These are phyloP conservation scores for Porphyra umbilicalis DNA, from an alignment of 31 red algal genomes.

Conservation along the genomic window DNA sequence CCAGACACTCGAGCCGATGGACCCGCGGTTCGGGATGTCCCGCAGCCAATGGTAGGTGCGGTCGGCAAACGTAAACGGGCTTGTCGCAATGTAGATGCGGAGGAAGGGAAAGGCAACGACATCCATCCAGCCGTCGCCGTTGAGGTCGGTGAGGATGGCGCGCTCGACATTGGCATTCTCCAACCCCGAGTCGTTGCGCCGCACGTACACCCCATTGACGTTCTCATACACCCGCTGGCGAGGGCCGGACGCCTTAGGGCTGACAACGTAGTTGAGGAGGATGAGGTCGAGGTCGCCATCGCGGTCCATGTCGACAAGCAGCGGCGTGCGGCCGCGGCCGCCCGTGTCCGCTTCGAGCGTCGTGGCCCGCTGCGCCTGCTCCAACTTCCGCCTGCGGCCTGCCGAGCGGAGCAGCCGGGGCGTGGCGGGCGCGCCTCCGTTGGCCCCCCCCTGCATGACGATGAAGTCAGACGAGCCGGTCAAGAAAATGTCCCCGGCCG, in stretches of 20 bases:
- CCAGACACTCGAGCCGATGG: not conserved
- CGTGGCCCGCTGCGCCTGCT: not conserved
- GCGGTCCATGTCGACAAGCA: conserved; percentile 15
- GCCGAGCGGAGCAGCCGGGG: not conserved
- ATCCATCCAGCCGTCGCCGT: conserved; percentile 42
- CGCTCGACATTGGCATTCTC: conserved; percentile 1
- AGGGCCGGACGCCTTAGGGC: not conserved
- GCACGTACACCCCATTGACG: not conserved
- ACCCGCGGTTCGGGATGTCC: not conserved
- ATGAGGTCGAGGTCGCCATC: conserved; percentile 30
- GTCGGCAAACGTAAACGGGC: conserved; percentile 17
- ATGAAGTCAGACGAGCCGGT: not conserved
- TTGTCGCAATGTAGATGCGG: conserved; percentile 4
- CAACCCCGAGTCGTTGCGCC: not conserved
- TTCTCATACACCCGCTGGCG: conserved; percentile 20
- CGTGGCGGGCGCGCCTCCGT: not conserved
- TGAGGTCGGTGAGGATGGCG: conserved; percentile 25
- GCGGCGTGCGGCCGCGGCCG: conserved; percentile 22
- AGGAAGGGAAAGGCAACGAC: conserved; percentile 7
- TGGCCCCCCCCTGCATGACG: not conserved
- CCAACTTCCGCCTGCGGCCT: not conserved
- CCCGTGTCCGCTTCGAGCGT: conserved; percentile 7
- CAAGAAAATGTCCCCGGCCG: not conserved
- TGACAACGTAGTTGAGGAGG: conserved; percentile 10
- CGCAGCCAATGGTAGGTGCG: conserved; percentile 1